These are phyloP conservation scores for Fraxinus anomala DNA, from an alignment of 257 asterid species.

Conservation along the genomic window DNA sequence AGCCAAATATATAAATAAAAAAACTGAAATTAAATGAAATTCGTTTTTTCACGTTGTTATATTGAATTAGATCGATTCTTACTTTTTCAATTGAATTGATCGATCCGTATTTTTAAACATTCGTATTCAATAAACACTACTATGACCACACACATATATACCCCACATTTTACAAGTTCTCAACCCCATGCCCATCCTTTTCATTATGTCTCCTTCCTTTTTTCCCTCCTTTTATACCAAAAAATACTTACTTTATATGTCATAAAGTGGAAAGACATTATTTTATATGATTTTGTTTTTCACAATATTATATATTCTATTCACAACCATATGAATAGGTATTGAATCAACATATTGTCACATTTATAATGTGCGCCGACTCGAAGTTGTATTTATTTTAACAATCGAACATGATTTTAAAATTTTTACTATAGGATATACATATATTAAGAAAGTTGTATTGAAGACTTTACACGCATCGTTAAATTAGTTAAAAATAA, in stretches of 20 bases:
- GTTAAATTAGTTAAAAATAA: too few species aligned
- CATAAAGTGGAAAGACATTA: too few species aligned
- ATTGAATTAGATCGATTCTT: neutral
- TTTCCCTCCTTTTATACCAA: neutral
- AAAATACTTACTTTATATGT: neutral
- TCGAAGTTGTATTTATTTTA: too few species aligned
- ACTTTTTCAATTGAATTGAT: neutral
- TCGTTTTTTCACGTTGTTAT: neutral
- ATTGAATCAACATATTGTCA: too few species aligned
- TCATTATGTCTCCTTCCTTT: neutral
- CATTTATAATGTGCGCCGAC: too few species aligned
- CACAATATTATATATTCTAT: too few species aligned
- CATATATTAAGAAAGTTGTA: too few species aligned
- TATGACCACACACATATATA: neutral
- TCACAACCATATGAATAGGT: too few species aligned
- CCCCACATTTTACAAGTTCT: neutral
- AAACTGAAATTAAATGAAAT: neutral
- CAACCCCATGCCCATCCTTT: slow-evolving; percentile 14
- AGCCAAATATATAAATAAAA: neutral
- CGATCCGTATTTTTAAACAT: neutral
- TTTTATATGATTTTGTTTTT: too few species aligned
- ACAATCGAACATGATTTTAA: too few species aligned
- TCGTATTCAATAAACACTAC: neutral
- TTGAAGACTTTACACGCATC: too few species aligned
- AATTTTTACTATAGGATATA: too few species aligned